Conservation (phyloP, 106 monocot species). For the Hemerocallis citrina region DNA sequence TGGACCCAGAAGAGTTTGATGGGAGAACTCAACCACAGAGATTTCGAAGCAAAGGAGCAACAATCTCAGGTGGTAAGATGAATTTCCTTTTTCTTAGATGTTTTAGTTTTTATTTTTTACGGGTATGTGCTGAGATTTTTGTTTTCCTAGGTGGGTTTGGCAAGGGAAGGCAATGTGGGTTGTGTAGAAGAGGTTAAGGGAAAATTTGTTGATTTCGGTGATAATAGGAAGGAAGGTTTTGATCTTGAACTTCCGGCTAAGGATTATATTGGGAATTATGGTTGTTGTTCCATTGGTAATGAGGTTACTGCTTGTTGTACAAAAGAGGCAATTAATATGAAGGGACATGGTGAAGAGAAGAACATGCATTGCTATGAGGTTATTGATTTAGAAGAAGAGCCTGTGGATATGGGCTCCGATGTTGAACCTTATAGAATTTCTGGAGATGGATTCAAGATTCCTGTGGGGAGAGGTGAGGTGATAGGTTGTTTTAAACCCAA, state of each 20-base stretch:
- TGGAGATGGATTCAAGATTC: neutral
- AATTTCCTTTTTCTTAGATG: neutral
- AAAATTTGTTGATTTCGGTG: neutral
- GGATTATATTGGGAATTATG: neutral
- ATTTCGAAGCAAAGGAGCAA: neutral
- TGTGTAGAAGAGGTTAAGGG: slow-evolving; percentile 2
- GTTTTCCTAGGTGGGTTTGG: neutral
- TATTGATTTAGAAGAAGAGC: slow-evolving; percentile 47
- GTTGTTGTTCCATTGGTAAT: neutral
- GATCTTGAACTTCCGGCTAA: slow-evolving; percentile 14
- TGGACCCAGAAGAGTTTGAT: slow-evolving; percentile 70
- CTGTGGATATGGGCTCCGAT: slow-evolving; percentile 12
- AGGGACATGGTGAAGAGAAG: neutral
- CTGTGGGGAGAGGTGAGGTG: neutral
- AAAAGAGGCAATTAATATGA: neutral
- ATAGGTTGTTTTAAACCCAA: neutral
- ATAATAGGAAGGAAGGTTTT: neutral
- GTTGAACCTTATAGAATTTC: slow-evolving; percentile 7
- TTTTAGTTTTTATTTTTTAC: neutral
- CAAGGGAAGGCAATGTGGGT: neutral
- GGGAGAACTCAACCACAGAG: slow-evolving; percentile 16
- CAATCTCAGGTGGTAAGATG: slow-evolving; percentile 4
- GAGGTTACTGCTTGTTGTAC: neutral
- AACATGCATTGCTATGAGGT: slow-evolving; percentile 9
- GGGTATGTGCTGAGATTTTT: neutral